Evolutionary conservation across 73 alveolate species (phyloP), one percentile per base, ranked within the genome.

Genomic region (Paramecium tetraurelia): DNA sequence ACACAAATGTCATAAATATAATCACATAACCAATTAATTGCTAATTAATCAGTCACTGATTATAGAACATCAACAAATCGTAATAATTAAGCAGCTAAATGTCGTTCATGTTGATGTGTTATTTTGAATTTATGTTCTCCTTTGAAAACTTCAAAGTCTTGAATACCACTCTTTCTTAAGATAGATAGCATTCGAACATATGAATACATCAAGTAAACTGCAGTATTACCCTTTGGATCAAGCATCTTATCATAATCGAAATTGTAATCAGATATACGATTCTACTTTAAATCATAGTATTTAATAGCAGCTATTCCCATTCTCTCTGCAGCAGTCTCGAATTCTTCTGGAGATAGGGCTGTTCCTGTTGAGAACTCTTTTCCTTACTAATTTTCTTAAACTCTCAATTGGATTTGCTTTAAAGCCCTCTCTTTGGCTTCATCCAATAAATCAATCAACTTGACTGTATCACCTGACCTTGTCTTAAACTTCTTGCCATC

Each of bases 171-270:
- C 92, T 99, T 98, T 89, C 99, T 87, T 89, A 97, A 93, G 70
- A 99, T 97, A 10, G 99, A 98, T 41, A 98, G 94, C 46, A 99
- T 96, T 90, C 99, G 96, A 84, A 99, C 99, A 93, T 98, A 99
- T 93, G 98, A 96, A 92, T 98, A 99, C 85, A 97, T 98, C 36
- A 99, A 92, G 89, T 98, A 99, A 18, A 99, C 99, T 20, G 99
- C 99, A 36, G 99, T 99, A 97, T 99, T 98, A 29, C 99, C 99
- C 71, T 97, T 97, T 59, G 99, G 99, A 90, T 99, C 99, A 58
- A 99, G 97, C 99, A 99, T 98, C 97, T 96, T 96, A 92, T 98
- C 99, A 92, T 95, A 98, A 85, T 97, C 95, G 94, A 98, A 99
- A 27, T 76, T 96, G 93, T 99, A 99, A 88, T 98, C 97, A 18